Evolutionary conservation across 2,329 filamentous ascomycete genomes (phyloP).

Genomic region (Fusarium algeriense): DNA sequence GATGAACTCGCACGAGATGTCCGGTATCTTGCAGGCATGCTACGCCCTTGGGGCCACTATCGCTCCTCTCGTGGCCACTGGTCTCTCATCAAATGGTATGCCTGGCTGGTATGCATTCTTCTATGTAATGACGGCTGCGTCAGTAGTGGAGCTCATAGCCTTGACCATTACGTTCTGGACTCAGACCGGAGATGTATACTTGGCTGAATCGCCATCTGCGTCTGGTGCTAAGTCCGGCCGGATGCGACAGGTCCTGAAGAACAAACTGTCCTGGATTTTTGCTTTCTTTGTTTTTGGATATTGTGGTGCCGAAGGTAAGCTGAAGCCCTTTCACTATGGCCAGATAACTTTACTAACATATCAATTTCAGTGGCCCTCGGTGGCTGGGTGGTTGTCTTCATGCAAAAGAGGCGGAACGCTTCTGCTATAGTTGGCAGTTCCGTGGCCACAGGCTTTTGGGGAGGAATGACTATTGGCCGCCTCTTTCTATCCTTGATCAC

Average conservation of each 20-base stretch:
- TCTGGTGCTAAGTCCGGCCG: neutral
- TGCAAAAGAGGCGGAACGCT: neutral
- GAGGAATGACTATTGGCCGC: neutral
- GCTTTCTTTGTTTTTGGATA: neutral
- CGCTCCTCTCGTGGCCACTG: neutral
- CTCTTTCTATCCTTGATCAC: neutral
- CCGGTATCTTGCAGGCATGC: neutral
- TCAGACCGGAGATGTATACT: neutral
- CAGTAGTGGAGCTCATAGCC: neutral
- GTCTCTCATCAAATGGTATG: neutral
- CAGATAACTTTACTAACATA: neutral
- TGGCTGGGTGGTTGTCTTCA: neutral
- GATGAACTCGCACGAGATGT: neutral
- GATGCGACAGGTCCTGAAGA: neutral
- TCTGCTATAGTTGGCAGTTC: neutral
- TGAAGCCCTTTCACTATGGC: neutral
- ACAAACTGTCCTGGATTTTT: neutral
- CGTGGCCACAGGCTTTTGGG: neutral
- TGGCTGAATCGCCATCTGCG: neutral
- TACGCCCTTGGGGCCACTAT: neutral
- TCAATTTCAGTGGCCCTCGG: neutral
- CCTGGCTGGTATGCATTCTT: conserved; percentile 1
- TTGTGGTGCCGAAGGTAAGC: neutral
- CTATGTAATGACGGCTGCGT: neutral
- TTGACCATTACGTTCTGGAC: neutral